Conservation (phyloP, 345 rosid genomes). For the Salix exigua region DNA sequence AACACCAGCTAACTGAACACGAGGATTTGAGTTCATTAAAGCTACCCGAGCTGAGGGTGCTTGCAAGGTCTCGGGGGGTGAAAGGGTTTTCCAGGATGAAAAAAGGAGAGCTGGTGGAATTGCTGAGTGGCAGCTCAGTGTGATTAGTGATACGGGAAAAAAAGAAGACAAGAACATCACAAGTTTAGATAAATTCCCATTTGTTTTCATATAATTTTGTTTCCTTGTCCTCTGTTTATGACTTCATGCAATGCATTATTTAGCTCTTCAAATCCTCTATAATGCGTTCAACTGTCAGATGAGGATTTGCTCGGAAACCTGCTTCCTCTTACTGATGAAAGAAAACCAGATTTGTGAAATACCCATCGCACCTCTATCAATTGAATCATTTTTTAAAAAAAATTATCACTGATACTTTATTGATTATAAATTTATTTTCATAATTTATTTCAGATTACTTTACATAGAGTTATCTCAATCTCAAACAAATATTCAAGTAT, state of each 20-base stretch:
- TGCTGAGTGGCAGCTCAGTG: conserved; percentile 39
- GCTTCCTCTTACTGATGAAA: background rate
- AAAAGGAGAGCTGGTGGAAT: conserved; percentile 54
- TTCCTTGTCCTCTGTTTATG: background rate
- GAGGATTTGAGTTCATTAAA: conserved; percentile 57
- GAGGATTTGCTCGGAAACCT: background rate
- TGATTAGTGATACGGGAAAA: conserved; percentile 20
- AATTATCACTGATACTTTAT: too few relatives aligned
- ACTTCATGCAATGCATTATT: background rate
- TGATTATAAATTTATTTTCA: too few relatives aligned
- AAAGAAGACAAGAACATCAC: background rate
- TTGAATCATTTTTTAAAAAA: too few relatives aligned
- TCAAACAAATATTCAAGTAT: too few relatives aligned
- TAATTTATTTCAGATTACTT: too few relatives aligned
- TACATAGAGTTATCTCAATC: too few relatives aligned
- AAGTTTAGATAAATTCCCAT: conserved; percentile 15
- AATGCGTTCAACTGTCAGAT: background rate
- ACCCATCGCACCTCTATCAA: background rate
- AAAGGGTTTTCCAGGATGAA: conserved; percentile 86
- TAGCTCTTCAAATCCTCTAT: background rate
- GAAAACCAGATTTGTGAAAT: background rate
- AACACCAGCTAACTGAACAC: conserved; percentile 24
- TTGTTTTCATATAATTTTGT: conserved; percentile 4
- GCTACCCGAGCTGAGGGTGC: conserved; percentile 58
- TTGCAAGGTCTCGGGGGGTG: conserved; percentile 78